Evolutionary conservation across 257 asterid genomes (phyloP).

Genomic region (Fraxinus anomala): DNA sequence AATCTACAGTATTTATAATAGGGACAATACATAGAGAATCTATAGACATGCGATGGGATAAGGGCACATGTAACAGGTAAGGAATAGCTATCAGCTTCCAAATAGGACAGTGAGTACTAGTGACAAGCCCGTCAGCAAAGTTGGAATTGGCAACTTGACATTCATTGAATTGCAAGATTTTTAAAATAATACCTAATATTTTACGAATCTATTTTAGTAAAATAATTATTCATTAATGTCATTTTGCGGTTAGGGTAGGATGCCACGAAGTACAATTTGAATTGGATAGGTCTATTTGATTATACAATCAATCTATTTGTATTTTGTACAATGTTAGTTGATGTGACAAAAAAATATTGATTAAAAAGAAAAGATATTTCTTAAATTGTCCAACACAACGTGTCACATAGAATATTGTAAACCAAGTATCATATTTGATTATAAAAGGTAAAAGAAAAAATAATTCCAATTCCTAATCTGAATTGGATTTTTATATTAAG

Average conservation of each 20-base stretch:
- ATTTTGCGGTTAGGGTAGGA: background rate
- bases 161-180: background rate
- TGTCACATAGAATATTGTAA: too few relatives aligned
- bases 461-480: background rate
- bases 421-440: too few relatives aligned
- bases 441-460: too few relatives aligned
- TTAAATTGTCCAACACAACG: too few relatives aligned
- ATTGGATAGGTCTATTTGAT: background rate
- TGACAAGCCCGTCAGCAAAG: background rate
- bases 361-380: too few relatives aligned
- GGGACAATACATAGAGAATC: background rate
- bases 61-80: background rate
- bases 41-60: background rate
- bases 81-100: background rate
- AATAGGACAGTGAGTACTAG: background rate
- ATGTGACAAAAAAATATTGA: too few relatives aligned
- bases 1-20: background rate
- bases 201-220: background rate
- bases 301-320: too few relatives aligned
- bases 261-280: background rate
- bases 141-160: background rate
- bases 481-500: background rate
- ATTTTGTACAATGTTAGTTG: too few relatives aligned
- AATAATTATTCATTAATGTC: background rate
- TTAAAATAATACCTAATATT: background rate